Evolutionary conservation across 495 filamentous ascomycete species (phyloP), one percentile per base, ranked within the genome.

Genomic region (Talaromyces thailandensis): DNA sequence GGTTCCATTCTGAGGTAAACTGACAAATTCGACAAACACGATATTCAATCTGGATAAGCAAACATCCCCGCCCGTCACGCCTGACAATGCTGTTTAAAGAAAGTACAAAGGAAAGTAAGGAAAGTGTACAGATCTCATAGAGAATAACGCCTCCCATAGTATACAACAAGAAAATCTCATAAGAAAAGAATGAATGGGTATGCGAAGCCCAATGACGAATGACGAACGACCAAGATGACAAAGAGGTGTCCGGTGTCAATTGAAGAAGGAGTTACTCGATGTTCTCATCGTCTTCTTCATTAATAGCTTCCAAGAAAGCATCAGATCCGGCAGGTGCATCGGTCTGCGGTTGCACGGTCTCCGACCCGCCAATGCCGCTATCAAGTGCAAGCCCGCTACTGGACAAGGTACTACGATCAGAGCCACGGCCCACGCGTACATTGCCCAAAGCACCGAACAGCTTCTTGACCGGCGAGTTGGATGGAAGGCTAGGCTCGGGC

Each of bases 321-420:
- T 35, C 51, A 16, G 51, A 55, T 26, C 26, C 23, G n/a, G 18
- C 18, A 28, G 23, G 51, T 55, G 51, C 26, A 6, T 35, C 55
- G 26, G 28, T 21, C 23, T 25, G n/a, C 1, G 26, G 51, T 11
- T 55, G 51, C 23, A 14, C 21, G 5, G 51, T 28, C 18, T 25
- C 26, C 11, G 29, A 57, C 16, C 12, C 24, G 3, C 29, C 55
- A 57, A 57, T 31, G 12, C 26, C 59, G 43, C 59, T 61, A 14
- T 31, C 40, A 37, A 89, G 79, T 12, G 79, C 86, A 68, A 89
- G 67, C 3, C 83, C 87, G 68, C 83, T 87, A 62, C 88, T 85
- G 24, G 28, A 55, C 64, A 85, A 77, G 53, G 78, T 77, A 55
- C 80, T 62, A 21, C 73, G 72, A 18, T 72, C 60, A 62, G 79